A percentile compares a stretch with the other conserved stretches of the same genome.
These are phyloP conservation scores for Fusarium anthophilum DNA, from an alignment of 2,329 filamentous ascomycete genomes.

Conservation along the genomic window DNA sequence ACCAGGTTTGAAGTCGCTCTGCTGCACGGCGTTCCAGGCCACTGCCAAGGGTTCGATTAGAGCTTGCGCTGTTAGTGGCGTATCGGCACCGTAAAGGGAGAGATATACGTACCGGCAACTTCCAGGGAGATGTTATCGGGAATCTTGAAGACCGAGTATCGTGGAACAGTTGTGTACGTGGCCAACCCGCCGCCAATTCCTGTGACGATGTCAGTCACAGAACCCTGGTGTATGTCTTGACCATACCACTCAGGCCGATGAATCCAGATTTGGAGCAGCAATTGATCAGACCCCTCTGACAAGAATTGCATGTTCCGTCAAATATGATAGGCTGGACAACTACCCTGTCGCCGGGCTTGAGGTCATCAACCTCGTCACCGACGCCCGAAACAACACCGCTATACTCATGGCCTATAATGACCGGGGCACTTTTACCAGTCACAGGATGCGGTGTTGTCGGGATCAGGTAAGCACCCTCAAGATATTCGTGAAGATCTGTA, in stretches of 20 bases:
- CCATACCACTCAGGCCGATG: not conserved
- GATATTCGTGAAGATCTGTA: not conserved
- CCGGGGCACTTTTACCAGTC: not conserved
- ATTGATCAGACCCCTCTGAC: not conserved
- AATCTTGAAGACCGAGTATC: not conserved
- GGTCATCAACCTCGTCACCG: not conserved
- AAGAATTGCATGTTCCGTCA: not conserved
- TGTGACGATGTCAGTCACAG: rapidly evolving
- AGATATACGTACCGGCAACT: not conserved
- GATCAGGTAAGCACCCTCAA: not conserved
- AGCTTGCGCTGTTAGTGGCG: not conserved
- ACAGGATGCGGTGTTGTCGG: not conserved
- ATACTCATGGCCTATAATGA: not conserved
- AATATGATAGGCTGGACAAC: not conserved
- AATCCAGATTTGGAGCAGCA: not conserved
- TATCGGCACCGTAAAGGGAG: rapidly evolving
- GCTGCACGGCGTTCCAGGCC: not conserved
- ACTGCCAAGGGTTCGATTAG: not conserved
- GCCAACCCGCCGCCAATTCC: not conserved
- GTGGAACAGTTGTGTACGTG: not conserved
- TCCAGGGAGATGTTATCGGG: not conserved
- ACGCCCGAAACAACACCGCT: not conserved
- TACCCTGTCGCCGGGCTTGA: not conserved
- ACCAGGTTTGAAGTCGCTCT: not conserved
- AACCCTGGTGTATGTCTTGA: too few species aligned